Base-by-base conservation (phyloP, 1,139 yeast species). In the Casaregolazyma suthepensis region DNA sequence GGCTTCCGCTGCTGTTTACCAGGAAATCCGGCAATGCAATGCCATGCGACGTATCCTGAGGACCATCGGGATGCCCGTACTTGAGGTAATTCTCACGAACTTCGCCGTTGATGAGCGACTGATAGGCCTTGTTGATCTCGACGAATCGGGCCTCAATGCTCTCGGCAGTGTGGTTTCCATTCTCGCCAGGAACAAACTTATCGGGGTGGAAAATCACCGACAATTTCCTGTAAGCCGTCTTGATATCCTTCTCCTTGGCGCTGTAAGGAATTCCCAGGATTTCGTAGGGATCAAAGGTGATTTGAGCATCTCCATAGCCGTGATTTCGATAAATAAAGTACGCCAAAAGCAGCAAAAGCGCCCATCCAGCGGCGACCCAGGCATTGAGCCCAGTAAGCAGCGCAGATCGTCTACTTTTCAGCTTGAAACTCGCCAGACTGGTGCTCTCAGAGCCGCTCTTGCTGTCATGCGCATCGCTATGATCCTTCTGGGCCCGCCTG, bases 61-160 rank as follows among this genome's bases (percentile, higher is more conserved):
- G 96, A 43, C 99, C 99, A 72, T 94, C 99, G 5, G 99, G 99
- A 68, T 94, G 96, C 47, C 99, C 99, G 66, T 85, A 93, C 64
- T 81, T 84, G 65, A 85, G 74, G 68, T 80, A 91, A 69, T 94
- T 94, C 60, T 87, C 88, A 63, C 83, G 83, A 10, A 90, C 83
- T 37, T 77, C 81, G 61, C 88, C 96, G 70, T 94, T 99, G 12
- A 99, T 94, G 61, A 94, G 78, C 0, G 99, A 89, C 70, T 90
- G 87, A 72, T 94, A 90, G 26, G 99, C 99, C 70, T 88, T 87
- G 57, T 90, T 86, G 64, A 94, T 86, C 61, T 81, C 77, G 48
- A 91, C 94, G 70, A 82, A 93, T 52, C 80, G 80, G 54, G 85
- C 82, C 70, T 93, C 97, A 71, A 87, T 76, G 58, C 77, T 88